Evolutionary conservation across 2,329 filamentous ascomycete genomes (phyloP).

Genomic region (Aureobasidium sp.): DNA sequence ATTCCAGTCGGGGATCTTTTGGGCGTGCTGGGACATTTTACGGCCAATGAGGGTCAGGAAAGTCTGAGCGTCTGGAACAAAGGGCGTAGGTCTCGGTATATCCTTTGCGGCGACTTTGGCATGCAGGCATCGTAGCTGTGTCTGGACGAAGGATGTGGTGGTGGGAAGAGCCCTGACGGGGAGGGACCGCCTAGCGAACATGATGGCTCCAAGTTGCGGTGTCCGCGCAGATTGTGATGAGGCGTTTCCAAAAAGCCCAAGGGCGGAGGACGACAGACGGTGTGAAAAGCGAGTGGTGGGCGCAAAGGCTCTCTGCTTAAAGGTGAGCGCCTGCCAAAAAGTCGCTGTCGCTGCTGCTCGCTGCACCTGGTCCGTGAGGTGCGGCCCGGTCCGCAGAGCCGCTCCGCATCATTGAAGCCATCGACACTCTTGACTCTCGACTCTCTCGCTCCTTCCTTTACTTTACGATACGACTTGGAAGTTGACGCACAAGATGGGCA

Average conservation of each 20-base stretch:
- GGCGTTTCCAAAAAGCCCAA: background rate
- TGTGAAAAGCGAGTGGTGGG: background rate
- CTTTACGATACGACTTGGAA: background rate
- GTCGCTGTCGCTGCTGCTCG: constrained; percentile 8
- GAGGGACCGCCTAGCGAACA: constrained; percentile 14
- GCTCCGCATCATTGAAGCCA: constrained; percentile 2
- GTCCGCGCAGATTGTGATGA: background rate
- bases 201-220: background rate
- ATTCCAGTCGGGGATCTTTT: constrained; percentile 87
- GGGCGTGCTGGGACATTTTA: constrained; percentile 69
- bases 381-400: constrained; percentile 13
- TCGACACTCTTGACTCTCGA: background rate
- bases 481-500: background rate
- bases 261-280: background rate
- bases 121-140: constrained; percentile 30
- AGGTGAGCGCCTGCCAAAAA: constrained; percentile 1
- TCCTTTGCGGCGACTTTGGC: constrained; percentile 34
- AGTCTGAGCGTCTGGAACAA: constrained; percentile 75
- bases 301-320: background rate
- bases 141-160: constrained; percentile 6
- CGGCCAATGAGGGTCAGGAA: constrained; percentile 91
- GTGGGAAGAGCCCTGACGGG: constrained; percentile 5
- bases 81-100: constrained; percentile 70
- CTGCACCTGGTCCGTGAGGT: background rate
- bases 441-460: background rate